phyloP scores from a whole-genome alignment of 2,329 filamentous ascomycete species.

The Emydomyces testavorans region DNA sequence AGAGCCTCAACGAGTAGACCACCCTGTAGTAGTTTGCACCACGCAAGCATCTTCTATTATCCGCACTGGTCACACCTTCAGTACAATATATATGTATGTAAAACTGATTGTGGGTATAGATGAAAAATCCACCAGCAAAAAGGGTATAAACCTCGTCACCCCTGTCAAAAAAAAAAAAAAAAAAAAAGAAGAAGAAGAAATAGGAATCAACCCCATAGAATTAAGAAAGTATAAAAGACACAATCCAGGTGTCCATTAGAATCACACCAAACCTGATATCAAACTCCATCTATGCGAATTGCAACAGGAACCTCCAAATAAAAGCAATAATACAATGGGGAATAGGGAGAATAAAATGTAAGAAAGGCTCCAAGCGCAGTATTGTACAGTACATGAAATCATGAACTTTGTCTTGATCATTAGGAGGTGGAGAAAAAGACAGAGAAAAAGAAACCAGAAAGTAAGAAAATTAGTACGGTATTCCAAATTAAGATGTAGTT shows the following conservation, averaged over 20 bases:
- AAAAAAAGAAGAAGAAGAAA: background rate
- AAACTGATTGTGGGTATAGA: no score
- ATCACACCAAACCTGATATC: constrained; percentile 9
- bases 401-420: background rate
- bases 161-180: background rate
- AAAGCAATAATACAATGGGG: background rate
- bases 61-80: no score
- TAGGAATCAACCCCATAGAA: no score
- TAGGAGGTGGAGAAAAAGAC: background rate
- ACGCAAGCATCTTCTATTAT: no score
- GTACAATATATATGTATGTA: no score
- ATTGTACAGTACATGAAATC: background rate
- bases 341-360: background rate
- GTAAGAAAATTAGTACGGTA: no score
- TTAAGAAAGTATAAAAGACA: background rate
- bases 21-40: no score
- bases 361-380: constrained; percentile 1
- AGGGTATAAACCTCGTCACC: background rate
- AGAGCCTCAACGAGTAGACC: no score
- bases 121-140: no score
- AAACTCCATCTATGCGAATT: constrained; percentile 9
- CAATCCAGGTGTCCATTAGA: constrained; percentile 10
- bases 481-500: no score
- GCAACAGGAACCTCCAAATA: background rate
- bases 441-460: background rate